Evolutionary conservation across 1,284 basidiomycete genomes (phyloP).

Genomic region (Inonotus hispidus): DNA sequence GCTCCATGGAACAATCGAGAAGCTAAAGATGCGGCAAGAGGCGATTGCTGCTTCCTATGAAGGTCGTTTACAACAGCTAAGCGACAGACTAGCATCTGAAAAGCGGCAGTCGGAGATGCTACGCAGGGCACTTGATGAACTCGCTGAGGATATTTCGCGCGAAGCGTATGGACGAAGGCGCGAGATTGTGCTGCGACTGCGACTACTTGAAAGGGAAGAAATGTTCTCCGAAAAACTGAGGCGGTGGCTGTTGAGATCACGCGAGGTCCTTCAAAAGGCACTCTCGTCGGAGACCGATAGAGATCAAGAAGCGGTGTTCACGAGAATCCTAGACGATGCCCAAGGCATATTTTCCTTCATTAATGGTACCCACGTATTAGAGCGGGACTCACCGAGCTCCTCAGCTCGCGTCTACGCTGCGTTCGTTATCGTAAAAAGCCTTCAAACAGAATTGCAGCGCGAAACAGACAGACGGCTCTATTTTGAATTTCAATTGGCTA

Average conservation of each 20-base stretch:
- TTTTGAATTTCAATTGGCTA: conserved; percentile 34
- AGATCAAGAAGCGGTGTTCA: conserved; percentile 28
- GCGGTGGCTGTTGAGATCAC: conserved; percentile 48
- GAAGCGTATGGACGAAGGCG: conserved; percentile 72
- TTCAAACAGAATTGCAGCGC: conserved; percentile 59
- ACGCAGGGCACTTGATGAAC: conserved; percentile 61
- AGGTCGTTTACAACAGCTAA: conserved; percentile 37
- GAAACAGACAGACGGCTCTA: conserved; percentile 58
- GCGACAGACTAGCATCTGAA: conserved; percentile 41
- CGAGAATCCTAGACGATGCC: conserved; percentile 43
- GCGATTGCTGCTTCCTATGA: conserved; percentile 57
- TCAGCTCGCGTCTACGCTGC: conserved; percentile 56
- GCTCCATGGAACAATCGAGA: conserved; percentile 60
- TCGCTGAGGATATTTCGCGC: conserved; percentile 66
- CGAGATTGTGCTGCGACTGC: conserved; percentile 66
- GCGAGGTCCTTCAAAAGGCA: conserved; percentile 34
- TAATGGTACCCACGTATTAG: conserved; percentile 25
- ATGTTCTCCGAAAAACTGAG: conserved; percentile 48
- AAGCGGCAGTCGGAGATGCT: conserved; percentile 45
- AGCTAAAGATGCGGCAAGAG: conserved; percentile 55
- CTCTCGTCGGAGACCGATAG: conserved; percentile 21
- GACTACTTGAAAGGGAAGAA: conserved; percentile 67
- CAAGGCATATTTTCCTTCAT: conserved; percentile 42
- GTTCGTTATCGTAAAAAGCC: conserved; percentile 50
- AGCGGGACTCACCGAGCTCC: conserved; percentile 21